A percentile compares a stretch with the other conserved stretches of the same genome.
These are phyloP conservation scores for Coemansia sp. DNA, from an alignment of 192 early-diverging fungal genomes.

Conservation along the genomic window DNA sequence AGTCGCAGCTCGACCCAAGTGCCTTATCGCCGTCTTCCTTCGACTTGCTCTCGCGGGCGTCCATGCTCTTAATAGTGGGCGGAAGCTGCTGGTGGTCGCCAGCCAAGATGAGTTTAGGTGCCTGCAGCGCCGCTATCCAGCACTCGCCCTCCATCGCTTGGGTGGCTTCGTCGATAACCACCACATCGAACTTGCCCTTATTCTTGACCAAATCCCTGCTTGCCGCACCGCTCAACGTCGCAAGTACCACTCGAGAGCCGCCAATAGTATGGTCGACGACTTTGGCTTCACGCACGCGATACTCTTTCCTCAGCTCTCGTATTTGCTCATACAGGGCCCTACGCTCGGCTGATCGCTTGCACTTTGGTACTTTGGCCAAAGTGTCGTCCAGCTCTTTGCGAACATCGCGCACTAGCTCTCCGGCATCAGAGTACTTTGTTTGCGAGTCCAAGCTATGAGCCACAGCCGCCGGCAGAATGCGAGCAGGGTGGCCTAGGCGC, in stretches of 20 bases:
- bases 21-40: not conserved
- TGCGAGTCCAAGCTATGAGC: slow-evolving; percentile 70
- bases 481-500: slow-evolving; percentile 82
- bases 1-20: not conserved
- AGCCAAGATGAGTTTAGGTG: slow-evolving; percentile 72
- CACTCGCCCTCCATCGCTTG: slow-evolving; percentile 84
- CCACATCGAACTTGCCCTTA: slow-evolving; percentile 71
- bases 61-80: slow-evolving; percentile 75
- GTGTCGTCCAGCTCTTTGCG: slow-evolving; percentile 72
- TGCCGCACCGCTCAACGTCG: slow-evolving; percentile 75
- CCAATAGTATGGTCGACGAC: slow-evolving; percentile 62
- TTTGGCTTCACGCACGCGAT: slow-evolving; percentile 63
- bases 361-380: slow-evolving; percentile 59
- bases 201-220: slow-evolving; percentile 21
- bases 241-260: slow-evolving; percentile 66
- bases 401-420: slow-evolving; percentile 71
- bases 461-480: slow-evolving; percentile 67
- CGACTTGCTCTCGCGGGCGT: not conserved
- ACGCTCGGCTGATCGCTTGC: slow-evolving; percentile 64
- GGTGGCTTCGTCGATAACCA: slow-evolving; percentile 87
- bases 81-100: slow-evolving; percentile 89
- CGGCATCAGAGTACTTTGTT: slow-evolving; percentile 66
- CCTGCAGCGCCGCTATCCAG: slow-evolving; percentile 83
- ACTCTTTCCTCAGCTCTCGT: slow-evolving; percentile 68
- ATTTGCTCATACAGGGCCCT: slow-evolving; percentile 62